phyloP scores from a whole-genome alignment of 805 yeast species.

The Wickerhamiella dianesei region DNA sequence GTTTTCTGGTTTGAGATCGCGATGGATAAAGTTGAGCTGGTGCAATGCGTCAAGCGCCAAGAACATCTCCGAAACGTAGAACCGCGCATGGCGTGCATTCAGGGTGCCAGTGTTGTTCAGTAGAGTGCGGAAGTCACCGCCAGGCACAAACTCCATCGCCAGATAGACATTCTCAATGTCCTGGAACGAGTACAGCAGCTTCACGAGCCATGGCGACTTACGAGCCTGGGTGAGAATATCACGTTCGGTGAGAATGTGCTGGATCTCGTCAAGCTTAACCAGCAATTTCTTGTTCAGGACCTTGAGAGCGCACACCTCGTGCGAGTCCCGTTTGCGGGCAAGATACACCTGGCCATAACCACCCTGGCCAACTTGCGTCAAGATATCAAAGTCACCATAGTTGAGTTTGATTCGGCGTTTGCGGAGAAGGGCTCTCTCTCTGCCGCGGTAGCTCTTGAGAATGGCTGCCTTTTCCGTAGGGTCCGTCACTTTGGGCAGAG shows the following conservation, averaged over 20 bases:
- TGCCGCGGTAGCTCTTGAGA: conserved; percentile 68
- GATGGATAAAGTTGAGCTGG: conserved; percentile 88
- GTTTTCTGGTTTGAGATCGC: conserved; percentile 93
- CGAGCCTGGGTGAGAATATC: conserved; percentile 87
- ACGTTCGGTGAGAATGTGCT: conserved; percentile 90
- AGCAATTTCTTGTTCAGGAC: conserved; percentile 76
- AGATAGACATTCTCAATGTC: conserved; percentile 77
- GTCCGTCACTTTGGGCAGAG: conserved; percentile 22
- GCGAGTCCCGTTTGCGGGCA: conserved; percentile 86
- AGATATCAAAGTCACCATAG: conserved; percentile 89
- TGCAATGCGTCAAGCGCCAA: conserved; percentile 87
- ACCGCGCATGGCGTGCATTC: conserved; percentile 90
- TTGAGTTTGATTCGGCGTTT: conserved; percentile 84
- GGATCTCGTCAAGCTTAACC: conserved; percentile 83
- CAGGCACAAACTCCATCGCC: conserved; percentile 99
- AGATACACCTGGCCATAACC: conserved; percentile 98
- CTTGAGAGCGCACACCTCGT: conserved; percentile 90
- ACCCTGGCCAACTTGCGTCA: conserved; percentile 98
- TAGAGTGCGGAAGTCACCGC: conserved; percentile 94
- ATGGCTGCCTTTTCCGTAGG: conserved; percentile 36
- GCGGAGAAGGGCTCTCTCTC: conserved; percentile 74
- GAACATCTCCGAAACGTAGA: conserved; percentile 93
- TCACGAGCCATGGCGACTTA: conserved; percentile 90
- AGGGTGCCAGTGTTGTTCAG: conserved; percentile 85
- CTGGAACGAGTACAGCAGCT: conserved; percentile 86